Conservation (phyloP, 352 stramenopile genomes). For the Elongisporangium anandrum region DNA sequence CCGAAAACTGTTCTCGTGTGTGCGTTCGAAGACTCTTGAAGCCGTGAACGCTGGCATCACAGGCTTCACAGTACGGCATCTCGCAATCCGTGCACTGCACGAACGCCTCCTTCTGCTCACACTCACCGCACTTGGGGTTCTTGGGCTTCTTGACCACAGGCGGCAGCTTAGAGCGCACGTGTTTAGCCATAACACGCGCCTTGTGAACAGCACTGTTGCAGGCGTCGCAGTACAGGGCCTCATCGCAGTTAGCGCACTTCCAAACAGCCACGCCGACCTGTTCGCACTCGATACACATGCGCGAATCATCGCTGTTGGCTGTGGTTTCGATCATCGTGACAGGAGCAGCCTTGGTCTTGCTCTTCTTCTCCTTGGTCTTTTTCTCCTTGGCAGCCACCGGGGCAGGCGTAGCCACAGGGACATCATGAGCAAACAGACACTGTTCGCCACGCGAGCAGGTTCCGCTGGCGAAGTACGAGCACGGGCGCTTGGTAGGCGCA, state of each 20-base stretch:
- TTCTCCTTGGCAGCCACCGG: slow-evolving; percentile 7
- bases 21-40: slow-evolving; percentile 71
- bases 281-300: slow-evolving; percentile 68
- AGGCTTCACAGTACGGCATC: slow-evolving; percentile 43
- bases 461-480: slow-evolving; percentile 42
- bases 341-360: not conserved
- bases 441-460: slow-evolving; percentile 47
- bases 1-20: slow-evolving; percentile 16
- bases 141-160: slow-evolving; percentile 9
- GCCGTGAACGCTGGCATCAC: slow-evolving; percentile 58
- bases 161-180: slow-evolving; percentile 39
- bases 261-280: slow-evolving; percentile 32
- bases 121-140: slow-evolving; percentile 44
- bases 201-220: slow-evolving; percentile 55
- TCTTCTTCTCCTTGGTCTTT: slow-evolving; percentile 8
- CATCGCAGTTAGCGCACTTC: slow-evolving; percentile 53
- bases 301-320: slow-evolving; percentile 12
- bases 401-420: slow-evolving; percentile 2
- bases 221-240: slow-evolving; percentile 55
- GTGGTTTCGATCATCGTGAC: not conserved
- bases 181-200: slow-evolving; percentile 59
- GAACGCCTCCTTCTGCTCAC: slow-evolving; percentile 27
- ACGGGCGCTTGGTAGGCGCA: slow-evolving; percentile 11
- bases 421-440: slow-evolving; percentile 41
- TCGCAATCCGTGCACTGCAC: slow-evolving; percentile 59